A percentile compares a stretch with the other conserved stretches of the same genome.
Evolutionary conservation across 179 eudicot genomes (phyloP).

Genomic region (Beta corolliflora): DNA sequence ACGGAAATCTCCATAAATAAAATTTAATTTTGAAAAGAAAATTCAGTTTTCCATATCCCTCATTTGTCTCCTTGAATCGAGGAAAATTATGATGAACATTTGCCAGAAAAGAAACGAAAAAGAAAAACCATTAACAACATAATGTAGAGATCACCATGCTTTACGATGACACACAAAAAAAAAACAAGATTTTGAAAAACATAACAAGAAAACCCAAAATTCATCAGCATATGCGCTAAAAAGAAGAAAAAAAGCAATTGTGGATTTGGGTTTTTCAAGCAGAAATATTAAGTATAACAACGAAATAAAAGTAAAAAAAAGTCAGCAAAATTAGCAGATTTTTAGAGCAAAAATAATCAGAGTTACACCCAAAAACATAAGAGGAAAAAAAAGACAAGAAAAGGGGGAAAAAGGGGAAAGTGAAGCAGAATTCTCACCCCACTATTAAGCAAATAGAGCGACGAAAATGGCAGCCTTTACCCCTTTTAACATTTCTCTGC

Average conservation of each 20-base stretch:
- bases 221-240: neutral
- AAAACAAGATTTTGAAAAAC: too few relatives aligned
- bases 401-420: neutral
- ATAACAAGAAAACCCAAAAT: too few relatives aligned
- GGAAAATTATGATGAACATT: too few relatives aligned
- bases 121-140: too few relatives aligned
- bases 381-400: neutral
- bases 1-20: too few relatives aligned
- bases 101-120: too few relatives aligned
- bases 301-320: neutral
- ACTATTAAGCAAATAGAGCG: neutral
- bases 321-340: neutral
- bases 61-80: neutral
- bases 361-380: neutral
- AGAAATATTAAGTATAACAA: neutral
- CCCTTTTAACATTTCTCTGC: too few relatives aligned
- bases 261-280: neutral
- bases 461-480: neutral
- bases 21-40: too few relatives aligned
- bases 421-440: neutral
- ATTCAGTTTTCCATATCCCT: too few relatives aligned
- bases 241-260: neutral
- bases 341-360: neutral
- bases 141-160: too few relatives aligned
- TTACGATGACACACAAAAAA: too few relatives aligned